Conservation (phyloP, 176 grass and related monocot species). For the Elymus sibiricus region DNA sequence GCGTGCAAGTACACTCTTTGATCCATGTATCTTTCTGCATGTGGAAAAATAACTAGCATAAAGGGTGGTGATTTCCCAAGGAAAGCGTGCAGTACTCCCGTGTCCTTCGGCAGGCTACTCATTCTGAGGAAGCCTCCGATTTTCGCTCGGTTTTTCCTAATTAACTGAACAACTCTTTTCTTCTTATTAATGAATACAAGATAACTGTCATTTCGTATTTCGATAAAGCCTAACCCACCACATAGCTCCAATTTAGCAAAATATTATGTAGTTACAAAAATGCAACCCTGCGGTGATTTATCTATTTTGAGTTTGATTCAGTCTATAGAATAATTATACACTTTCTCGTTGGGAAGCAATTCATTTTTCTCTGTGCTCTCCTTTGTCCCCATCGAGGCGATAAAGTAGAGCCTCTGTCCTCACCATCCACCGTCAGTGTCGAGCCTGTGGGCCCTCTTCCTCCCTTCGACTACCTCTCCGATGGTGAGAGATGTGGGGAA, state of each 20-base stretch:
- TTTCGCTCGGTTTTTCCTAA: too few relatives aligned
- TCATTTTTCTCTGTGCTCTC: too few relatives aligned
- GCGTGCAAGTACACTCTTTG: conserved; percentile 16
- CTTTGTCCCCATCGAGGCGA: too few relatives aligned
- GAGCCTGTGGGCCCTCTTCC: neutral
- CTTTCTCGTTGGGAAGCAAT: too few relatives aligned
- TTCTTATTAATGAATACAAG: too few relatives aligned
- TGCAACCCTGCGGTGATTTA: too few relatives aligned
- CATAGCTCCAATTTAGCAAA: neutral
- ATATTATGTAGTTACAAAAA: too few relatives aligned
- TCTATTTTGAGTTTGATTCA: too few relatives aligned
- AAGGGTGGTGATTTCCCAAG: neutral
- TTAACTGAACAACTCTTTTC: too few relatives aligned
- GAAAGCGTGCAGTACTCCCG: neutral
- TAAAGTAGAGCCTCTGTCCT: too few relatives aligned
- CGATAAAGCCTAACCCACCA: neutral
- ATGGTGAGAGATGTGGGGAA: neutral
- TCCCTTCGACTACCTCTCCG: neutral
- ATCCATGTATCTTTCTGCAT: conserved; percentile 14
- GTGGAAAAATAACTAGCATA: conserved; percentile 16
- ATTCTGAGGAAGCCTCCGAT: neutral
- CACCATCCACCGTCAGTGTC: neutral
- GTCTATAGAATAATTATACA: too few relatives aligned
- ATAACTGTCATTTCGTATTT: too few relatives aligned
- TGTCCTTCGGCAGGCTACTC: neutral